Evolutionary conservation across 176 grass and related monocot species (phyloP), one percentile per base, ranked within the genome.

Genomic region (Elymus sibiricus): DNA sequence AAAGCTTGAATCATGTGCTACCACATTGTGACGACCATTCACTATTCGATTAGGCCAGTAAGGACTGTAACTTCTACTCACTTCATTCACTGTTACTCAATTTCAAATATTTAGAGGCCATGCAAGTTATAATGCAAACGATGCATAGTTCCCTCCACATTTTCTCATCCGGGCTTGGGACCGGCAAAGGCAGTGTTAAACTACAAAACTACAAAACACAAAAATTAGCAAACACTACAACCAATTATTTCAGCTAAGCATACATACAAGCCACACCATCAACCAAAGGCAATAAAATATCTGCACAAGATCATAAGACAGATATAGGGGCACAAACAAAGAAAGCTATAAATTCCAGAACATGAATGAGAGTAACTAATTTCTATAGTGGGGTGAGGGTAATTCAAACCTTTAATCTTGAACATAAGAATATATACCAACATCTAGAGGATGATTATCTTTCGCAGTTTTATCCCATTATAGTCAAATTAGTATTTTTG

Each of bases 91-190:
- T 76, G 73, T 4, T 76, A 53, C 16, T 53, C 7, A 75, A 75
- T 75, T 76, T 16, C 19, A 53, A 53, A 76, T 76, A 76, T 76
- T 26, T 32, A 9, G 26, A 51, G 43, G 29, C 9, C 26, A 75
- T 51, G 43, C 46, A 11, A 74, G 8, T 70, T 8, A 40, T 13
- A 14, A 32, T 46, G 22, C 3, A 39, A 32, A 32, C 1, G 16
- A 42, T 74, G 85, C 70, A 53, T 16, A 77, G 82, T 77, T 85
- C 90, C 86, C 90, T 88, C 90, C 90, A 91, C 86, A 71, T 91
- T 91, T 87, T 91, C 14, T 24, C 86, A 91, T 91, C 86, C 90
- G 86, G 86, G 90, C 90, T 91, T 91, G 90, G 86, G 86, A 91
- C 90, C 82, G 78, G 82, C 86, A 88, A 78, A 40, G 90, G 86